Base-by-base conservation (phyloP, 108 stramenopile species). In the Nannochloropsis salina region DNA sequence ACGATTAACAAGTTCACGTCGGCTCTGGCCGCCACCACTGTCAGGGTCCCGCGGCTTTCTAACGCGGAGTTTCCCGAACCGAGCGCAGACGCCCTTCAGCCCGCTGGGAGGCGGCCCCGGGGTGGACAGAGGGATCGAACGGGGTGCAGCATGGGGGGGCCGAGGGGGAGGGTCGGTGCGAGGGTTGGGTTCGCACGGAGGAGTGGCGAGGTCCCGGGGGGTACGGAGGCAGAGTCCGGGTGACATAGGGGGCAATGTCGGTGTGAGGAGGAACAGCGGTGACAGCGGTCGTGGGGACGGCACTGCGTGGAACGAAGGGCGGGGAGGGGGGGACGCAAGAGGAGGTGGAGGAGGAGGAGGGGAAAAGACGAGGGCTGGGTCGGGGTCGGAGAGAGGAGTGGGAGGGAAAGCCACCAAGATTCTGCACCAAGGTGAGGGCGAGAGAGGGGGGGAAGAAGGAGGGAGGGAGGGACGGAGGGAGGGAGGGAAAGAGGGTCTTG, bases 271-370 rank as follows among this genome's bases (percentile, higher is more conserved):
- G 20, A 74, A 74, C 61, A 74, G 61, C 61, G n/a, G 61, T n/a
- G n/a, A n/a, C 61, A 74, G 8, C 8, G n/a, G 61, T 74, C 20
- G 61, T 74, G 61, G 8, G 15, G 61, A 15, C 61, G 61, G 20
- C 61, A 74, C 61, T n/a, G 61, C 61, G 20, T 74, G 61, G 61
- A 31, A 31, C 31, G 31, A 31, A n/a, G 61, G 61, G 15, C 20
- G 61, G 15, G 61, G 61, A 6, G 2, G 61, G 3, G 61, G 61
- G 3, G 61, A n/a, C 4, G 61, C 20, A 6, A n/a, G 61, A 6
- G 61, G 61, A 74, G 61, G 61, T n/a, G 61, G 61, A 74, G 61
- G 61, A 74, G 61, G 47, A 51, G 47, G 47, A 1, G 47, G 47
- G 15, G 47, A 15, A 31, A 51, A n/a, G 61, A 74, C 20, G 61